phyloP scores from a whole-genome alignment of 805 yeast species.

The Tetrapisispora taiwanensis region DNA sequence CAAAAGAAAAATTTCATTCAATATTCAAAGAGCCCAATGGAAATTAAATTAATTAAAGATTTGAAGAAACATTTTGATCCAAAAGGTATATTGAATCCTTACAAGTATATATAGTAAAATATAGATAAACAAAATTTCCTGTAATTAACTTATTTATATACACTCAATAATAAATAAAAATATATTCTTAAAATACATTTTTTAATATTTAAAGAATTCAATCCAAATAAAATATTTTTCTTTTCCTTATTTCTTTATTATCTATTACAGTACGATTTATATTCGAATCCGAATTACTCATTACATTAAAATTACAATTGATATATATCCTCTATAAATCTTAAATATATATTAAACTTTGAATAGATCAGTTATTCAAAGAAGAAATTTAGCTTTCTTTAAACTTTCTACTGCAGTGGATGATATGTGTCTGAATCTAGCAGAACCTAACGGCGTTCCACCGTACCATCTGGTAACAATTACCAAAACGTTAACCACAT shows the following conservation, averaged over 20 bases:
- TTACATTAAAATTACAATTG: no score
- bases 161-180: no score
- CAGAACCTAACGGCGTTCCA: slow-evolving; percentile 63
- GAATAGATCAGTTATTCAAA: neutral
- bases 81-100: slow-evolving; percentile 85
- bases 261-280: no score
- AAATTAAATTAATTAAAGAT: slow-evolving; percentile 65
- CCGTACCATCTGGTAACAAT: slow-evolving; percentile 80
- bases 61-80: slow-evolving; percentile 83
- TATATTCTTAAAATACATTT: neutral
- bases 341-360: no score
- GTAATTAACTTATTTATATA: neutral
- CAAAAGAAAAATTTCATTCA: slow-evolving; percentile 86
- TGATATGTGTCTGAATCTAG: slow-evolving; percentile 59
- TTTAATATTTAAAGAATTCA: no score
- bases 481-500: slow-evolving; percentile 45
- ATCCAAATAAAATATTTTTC: no score
- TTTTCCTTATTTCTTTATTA: no score
- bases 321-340: no score
- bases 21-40: slow-evolving; percentile 67
- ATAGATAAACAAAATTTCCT: neutral
- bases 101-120: slow-evolving; percentile 57
- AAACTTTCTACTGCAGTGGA: slow-evolving; percentile 46
- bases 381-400: slow-evolving; percentile 3
- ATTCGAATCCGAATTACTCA: no score